Evolutionary conservation across 2,329 filamentous ascomycete genomes (phyloP), one percentile per base, ranked within the genome.

Genomic region (Exophiala phaeomuriformis): DNA sequence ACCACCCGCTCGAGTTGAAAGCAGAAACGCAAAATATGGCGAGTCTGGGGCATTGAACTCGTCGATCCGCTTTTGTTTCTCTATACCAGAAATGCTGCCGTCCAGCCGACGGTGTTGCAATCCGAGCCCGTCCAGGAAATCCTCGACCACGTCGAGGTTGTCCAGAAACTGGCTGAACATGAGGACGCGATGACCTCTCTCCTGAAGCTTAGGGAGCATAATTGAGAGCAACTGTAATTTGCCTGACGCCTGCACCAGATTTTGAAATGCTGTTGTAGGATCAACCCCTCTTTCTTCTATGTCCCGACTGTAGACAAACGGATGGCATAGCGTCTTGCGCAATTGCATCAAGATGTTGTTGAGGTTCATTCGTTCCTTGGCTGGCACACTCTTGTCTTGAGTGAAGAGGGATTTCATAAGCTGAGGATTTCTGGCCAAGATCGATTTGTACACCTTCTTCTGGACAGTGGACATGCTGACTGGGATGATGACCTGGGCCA

Each of bases 341-440:
- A 98, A 77, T 68, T 98, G 93, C 80, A 96, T 89, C 41, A 98
- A 71, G 37, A 98, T 95, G 63, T 98, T 98, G 77, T 86, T 95
- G 53, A 97, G 72, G 58, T 83, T 91, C 40, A 87, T 84, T 4
- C 86, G 81, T 55, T 97, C 90, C 63, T 84, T 87, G 47, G 89
- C 61, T 7, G 67, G 66, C 44, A 69, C 72, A 58, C 78, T 82
- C 42, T 76, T 76, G 33, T 84, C 79, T 4, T 82, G 83, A 63
- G 69, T 68, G 59, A 97, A 90, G 43, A 98, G 89, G 0, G 90
- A 82, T 61, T 85, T 85, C 66, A 98, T 90, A 5, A 98, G 78
- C 49, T 94, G 81, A 0, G 90, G 86, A 57, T 94, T 95, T 68
- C 94, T 93, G 9, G 87, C 82, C 63, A 98, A 80, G 63, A 98